Base-by-base conservation (phyloP, 495 filamentous ascomycete genomes). In the Aspergillus incahuasiensis region DNA sequence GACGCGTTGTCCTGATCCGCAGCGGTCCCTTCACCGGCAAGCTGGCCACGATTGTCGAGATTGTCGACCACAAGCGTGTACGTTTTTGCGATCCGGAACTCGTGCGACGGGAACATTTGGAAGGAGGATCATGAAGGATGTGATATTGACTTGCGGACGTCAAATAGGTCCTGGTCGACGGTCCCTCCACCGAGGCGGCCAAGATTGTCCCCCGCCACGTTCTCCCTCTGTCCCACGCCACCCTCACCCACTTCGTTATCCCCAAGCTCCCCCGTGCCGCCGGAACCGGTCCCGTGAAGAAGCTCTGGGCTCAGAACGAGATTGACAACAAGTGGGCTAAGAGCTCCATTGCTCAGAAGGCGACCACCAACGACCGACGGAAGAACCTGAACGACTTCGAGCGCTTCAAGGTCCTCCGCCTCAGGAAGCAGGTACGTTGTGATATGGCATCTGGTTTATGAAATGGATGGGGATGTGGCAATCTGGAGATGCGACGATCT, bases 1-100 rank as follows among this genome's bases (percentile, higher is more conserved):
- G 95, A 81, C 91, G 95, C 69, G 81, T 96, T 67, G 87, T 94
- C 62, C 85, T 96, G 69, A 83, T 96, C 79, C 83, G 84, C 66
- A 71, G 79, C 66, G 86, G 86, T 61, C 87, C 85, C 60, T 89
- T 84, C 81, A 79, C 73, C 59, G 92, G 91, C 77, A 88, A 87
- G 75, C 84, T 97, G 59, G 95, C 91, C 60, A 79, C 83, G 68
- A 94, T 99, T 73, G 91, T 97, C 75, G 91, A 97, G 85, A 96
- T 99, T 75, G 92, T 97, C 77, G 95, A 97, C 79, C 94, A 99
- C 88, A 96, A 96, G 84, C 90, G 94, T 76, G 94, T 97, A 95
- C 71, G 92, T 88, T 58, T 57, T 28, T 45, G 38, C 49, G 49
- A 41, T 34, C 16, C 41, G 45, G 56, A 59, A 57, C 19, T 39